These are phyloP conservation scores for Ustilago lituana DNA, from an alignment of 1,284 basidiomycete species.

Conservation along the genomic window DNA sequence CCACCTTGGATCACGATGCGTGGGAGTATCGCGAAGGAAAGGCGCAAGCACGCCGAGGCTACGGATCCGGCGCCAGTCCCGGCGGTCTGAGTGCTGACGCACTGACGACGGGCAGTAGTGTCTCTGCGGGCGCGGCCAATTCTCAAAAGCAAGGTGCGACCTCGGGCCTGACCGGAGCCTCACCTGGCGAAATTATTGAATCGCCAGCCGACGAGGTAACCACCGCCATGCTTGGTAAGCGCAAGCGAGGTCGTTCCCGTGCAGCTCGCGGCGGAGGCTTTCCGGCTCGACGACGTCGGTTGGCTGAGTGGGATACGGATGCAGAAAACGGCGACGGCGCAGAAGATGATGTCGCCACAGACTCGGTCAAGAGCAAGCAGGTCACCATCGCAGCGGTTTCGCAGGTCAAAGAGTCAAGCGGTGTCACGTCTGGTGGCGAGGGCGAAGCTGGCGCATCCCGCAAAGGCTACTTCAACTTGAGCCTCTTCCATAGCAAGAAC, in stretches of 20 bases:
- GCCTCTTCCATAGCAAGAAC: conserved; percentile 57
- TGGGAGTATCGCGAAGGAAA: conserved; percentile 60
- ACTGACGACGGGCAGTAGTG: conserved; percentile 37
- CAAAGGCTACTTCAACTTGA: conserved; percentile 57
- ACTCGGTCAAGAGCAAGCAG: conserved; percentile 41
- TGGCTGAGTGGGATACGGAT: conserved; percentile 50
- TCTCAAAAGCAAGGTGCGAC: conserved; percentile 18
- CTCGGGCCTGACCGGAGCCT: conserved; percentile 26
- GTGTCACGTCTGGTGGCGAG: conserved; percentile 38
- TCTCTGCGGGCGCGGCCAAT: conserved; percentile 28
- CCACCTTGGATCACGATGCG: conserved; percentile 50
- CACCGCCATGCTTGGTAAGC: conserved; percentile 43
- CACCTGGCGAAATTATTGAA: conserved; percentile 42
- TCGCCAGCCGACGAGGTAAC: conserved; percentile 45
- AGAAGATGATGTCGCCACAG: conserved; percentile 17
- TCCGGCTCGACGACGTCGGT: conserved; percentile 20
- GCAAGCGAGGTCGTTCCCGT: conserved; percentile 44
- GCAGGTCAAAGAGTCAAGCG: conserved; percentile 24
- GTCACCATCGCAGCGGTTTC: conserved; percentile 30
- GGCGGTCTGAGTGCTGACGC: conserved; percentile 38
- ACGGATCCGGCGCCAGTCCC: conserved; percentile 39
- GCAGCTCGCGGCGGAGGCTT: conserved; percentile 35
- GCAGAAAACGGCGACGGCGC: conserved; percentile 38
- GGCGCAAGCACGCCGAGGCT: conserved; percentile 42
- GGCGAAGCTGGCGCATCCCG: conserved; percentile 53